Conservation (phyloP, 495 filamentous ascomycete genomes). For the Penicillium coffeae region DNA sequence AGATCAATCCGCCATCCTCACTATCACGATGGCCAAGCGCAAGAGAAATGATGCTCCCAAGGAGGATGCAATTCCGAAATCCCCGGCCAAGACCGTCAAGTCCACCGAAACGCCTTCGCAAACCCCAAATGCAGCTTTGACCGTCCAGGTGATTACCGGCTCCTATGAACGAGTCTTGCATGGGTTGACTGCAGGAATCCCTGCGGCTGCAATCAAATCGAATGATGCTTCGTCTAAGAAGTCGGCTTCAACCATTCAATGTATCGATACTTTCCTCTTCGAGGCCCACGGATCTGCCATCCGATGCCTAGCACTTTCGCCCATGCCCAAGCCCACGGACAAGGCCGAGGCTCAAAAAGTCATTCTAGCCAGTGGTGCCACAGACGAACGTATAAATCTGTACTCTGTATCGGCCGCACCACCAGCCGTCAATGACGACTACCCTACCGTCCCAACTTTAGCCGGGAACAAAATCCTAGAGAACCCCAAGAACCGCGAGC, state of each 20-base stretch:
- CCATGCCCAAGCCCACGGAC: slow-evolving; percentile 55
- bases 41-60: slow-evolving; percentile 56
- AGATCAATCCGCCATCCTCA: too few relatives aligned
- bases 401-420: slow-evolving; percentile 82
- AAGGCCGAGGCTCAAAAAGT: slow-evolving; percentile 62
- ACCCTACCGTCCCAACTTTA: slow-evolving; percentile 53
- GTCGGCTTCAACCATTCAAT: slow-evolving; percentile 48
- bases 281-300: slow-evolving; percentile 88
- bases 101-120: slow-evolving; percentile 22
- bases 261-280: slow-evolving; percentile 94
- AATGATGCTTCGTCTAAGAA: slow-evolving; percentile 22
- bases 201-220: slow-evolving; percentile 26
- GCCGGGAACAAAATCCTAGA: slow-evolving; percentile 66
- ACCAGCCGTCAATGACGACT: slow-evolving; percentile 40
- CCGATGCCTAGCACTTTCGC: slow-evolving; percentile 83
- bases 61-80: slow-evolving; percentile 24
- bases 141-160: slow-evolving; percentile 84
- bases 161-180: slow-evolving; percentile 95
- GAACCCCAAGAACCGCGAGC: slow-evolving; percentile 80
- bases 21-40: slow-evolving; percentile 73
- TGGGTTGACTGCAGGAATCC: slow-evolving; percentile 76
- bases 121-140: slow-evolving; percentile 39
- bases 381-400: slow-evolving; percentile 91
- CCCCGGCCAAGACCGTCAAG: slow-evolving; percentile 35
- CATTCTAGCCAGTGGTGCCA: slow-evolving; percentile 82